Conservation (phyloP, 1,284 basidiomycete genomes). For the Ceratobasidium sp. region DNA sequence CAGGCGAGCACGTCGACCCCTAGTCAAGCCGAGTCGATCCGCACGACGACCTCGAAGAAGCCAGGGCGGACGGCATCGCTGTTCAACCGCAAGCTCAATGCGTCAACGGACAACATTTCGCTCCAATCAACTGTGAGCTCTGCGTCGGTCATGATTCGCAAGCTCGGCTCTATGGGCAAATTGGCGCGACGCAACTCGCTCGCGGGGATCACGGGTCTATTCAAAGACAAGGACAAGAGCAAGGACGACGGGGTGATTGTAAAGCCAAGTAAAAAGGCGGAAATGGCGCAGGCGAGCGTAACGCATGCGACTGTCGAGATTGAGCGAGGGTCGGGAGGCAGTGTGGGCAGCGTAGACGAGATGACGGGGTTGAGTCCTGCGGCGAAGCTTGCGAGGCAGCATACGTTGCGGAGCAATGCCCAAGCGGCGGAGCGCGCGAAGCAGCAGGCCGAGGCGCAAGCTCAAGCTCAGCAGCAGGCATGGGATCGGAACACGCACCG, state of each 20-base stretch:
- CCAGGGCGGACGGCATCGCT: conserved; percentile 64
- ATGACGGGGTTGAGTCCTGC: conserved; percentile 89
- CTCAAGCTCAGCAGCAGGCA: conserved; percentile 58
- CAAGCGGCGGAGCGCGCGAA: conserved; percentile 67
- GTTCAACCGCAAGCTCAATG: conserved; percentile 92
- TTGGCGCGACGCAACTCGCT: conserved; percentile 90
- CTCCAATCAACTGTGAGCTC: conserved; percentile 96
- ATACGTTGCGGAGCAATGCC: conserved; percentile 68
- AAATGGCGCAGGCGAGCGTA: conserved; percentile 76
- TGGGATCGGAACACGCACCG: conserved; percentile 29
- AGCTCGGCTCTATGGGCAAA: conserved; percentile 92
- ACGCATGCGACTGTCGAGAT: conserved; percentile 88
- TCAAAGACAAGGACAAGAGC: conserved; percentile 89
- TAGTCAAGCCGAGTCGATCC: conserved; percentile 50
- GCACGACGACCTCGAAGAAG: conserved; percentile 46
- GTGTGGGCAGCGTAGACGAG: conserved; percentile 58
- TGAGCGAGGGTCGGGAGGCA: conserved; percentile 69
- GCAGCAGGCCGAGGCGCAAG: conserved; percentile 65
- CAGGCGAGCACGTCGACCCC: conserved; percentile 53
- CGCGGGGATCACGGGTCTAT: conserved; percentile 91
- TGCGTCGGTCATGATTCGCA: conserved; percentile 97
- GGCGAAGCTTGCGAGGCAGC: conserved; percentile 73
- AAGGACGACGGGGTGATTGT: conserved; percentile 56
- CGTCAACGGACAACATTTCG: conserved; percentile 96
- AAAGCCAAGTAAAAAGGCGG: conserved; percentile 65